A percentile compares a stretch with the other conserved stretches of the same genome.
These are phyloP conservation scores for Alternaria gansuensis DNA, from an alignment of 2,329 filamentous ascomycete species.

Conservation along the genomic window DNA sequence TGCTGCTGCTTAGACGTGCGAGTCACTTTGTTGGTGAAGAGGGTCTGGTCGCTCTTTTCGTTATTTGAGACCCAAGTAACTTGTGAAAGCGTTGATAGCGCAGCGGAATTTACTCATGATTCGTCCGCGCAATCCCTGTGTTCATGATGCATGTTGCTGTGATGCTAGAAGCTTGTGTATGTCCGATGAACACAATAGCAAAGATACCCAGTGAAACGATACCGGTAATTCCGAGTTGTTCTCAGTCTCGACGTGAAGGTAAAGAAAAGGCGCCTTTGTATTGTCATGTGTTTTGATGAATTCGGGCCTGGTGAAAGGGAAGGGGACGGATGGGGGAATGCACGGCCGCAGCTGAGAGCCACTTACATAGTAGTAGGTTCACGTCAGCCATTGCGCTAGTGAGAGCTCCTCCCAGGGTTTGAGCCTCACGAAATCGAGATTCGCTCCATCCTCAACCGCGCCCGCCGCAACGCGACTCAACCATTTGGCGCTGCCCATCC, in stretches of 20 bases:
- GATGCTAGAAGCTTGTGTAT: neutral
- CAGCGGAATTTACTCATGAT: conserved; percentile 14
- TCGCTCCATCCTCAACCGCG: conserved; percentile 24
- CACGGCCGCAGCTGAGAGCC: conserved; percentile 5
- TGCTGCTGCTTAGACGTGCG: conserved; percentile 49
- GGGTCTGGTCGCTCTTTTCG: conserved; percentile 47
- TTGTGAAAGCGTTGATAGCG: conserved; percentile 4
- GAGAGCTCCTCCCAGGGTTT: conserved; percentile 16
- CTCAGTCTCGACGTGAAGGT: neutral
- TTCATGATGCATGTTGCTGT: neutral
- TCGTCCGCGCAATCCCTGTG: conserved; percentile 2
- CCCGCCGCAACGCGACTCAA: conserved; percentile 22
- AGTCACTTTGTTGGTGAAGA: neutral
- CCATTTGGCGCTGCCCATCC: conserved; percentile 4
- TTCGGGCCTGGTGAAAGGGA: neutral
- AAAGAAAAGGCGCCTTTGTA: neutral
- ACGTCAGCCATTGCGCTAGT: conserved; percentile 13
- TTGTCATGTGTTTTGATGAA: neutral
- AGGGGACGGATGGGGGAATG: conserved; percentile 8
- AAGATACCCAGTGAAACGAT: too few relatives aligned
- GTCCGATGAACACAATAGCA: accelerated
- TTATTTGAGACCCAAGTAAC: conserved; percentile 36
- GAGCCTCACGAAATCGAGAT: conserved; percentile 23
- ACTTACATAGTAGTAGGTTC: conserved; percentile 8
- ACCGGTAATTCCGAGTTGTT: neutral